Base-by-base conservation (phyloP, 352 stramenopile genomes). In the Globisporangium alternatum region DNA sequence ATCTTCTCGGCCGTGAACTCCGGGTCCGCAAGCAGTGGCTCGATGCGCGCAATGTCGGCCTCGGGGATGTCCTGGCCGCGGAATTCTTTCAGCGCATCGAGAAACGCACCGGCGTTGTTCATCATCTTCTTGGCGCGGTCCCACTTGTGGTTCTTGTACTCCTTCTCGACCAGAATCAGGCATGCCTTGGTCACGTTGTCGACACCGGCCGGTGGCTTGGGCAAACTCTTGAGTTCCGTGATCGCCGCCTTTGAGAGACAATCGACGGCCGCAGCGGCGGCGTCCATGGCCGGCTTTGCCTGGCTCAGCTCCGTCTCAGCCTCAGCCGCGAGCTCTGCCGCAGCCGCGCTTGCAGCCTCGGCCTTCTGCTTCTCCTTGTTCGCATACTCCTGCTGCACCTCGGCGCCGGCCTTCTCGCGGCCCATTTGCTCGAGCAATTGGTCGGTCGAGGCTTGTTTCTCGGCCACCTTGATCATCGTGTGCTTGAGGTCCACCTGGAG, bases 111-210 rank as follows among this genome's bases (percentile, higher is more conserved):
- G 3, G 98, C 90, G 68, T 99, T 99, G 67, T 95, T 93, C 97
- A 99, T 99, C 97, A 99, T 99, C 73, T 98, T 98, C 80, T 99
- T 99, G 41, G 97, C 97, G 21, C 91, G 88, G 60, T 99, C 96
- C 97, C 97, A 99, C 60, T 98, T 98, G 71, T 99, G 97, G 64
- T 98, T 97, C 67, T 98, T 99, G 80, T 98, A 98, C 73, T 99
- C 94, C 58, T 98, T 97, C 74, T 99, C 95, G 37, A 99, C 94
- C 39, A 99, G 72, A 65, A 99, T 99, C 17, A 99, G 77, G 51
- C 95, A 97, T 3, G 93, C 88, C 67, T 98, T 98, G 12, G 97
- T 99, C 25, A 99, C 97, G 58, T 98, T 96, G 63, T 98, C 93
- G 55, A 98, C 95, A 55, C 94, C 96, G 3, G 91, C 85, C 3